Base-by-base conservation (phyloP, 2,329 filamentous ascomycete genomes). In the Seiridium cupressi region DNA sequence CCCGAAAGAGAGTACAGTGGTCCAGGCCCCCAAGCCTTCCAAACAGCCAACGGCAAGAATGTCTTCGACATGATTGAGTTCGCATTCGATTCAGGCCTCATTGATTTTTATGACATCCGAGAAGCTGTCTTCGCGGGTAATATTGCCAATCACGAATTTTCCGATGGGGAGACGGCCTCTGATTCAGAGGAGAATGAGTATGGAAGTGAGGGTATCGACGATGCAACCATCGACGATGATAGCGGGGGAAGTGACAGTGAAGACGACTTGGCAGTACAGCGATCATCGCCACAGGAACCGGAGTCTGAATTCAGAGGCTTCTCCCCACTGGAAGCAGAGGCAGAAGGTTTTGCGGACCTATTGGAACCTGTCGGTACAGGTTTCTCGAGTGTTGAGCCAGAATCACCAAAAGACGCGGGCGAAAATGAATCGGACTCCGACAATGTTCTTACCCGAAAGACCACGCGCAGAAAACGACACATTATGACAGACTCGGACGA, bases 151-250 rank as follows among this genome's bases (percentile, higher is more conserved):
- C 57, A 57, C 48, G 46, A 51, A 32, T 58, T 59, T 26, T 38
- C 53, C 5, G 49, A 32, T 32, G 48, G 59, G 31, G 38, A 36
- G 10, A 26, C 18, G 2, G 42, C 47, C 10, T 36, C 13, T 36
- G 53, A 60, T 11, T 57, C 51, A 2, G 61, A 64, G n/a, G 57
- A 59, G 26, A 68, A 71, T 11, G 68, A 70, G 51, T 66, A 64
- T n/a, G 67, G 69, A 44, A 68, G 62, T 36, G 61, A 61, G n/a
- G 63, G 66, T 36, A 63, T 66, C 48, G 61, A 71, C 44, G 67
- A 63, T 48, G 67, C 54, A 3, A 61, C 62, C 42, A 69, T 66
- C 35, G 64, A 67, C 8, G 61, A 61, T n/a, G 55, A 59, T 8
- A 49, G 51, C 13, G 61, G 44, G 5, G 10, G 11, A 10, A 59